Evolutionary conservation across 139 green algal species (phyloP).

Genomic region (Gonium pectorale): DNA sequence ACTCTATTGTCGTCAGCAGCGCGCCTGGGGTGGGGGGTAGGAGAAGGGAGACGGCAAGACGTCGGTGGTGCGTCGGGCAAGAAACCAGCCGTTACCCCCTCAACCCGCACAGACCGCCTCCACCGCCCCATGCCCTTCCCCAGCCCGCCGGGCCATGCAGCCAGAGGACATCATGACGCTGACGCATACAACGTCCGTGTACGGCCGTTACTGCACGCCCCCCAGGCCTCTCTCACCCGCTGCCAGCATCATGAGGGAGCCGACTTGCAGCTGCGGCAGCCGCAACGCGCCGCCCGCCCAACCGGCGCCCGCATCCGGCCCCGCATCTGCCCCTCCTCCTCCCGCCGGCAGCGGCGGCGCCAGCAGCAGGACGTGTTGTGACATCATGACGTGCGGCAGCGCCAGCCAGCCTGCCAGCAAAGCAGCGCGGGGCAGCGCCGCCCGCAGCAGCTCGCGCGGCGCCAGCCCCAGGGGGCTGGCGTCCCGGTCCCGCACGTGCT

Average conservation of each 20-base stretch:
- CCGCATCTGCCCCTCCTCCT: background rate
- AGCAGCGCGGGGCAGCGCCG: background rate
- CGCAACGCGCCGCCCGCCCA: background rate
- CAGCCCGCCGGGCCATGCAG: too few relatives aligned
- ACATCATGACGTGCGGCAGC: conserved; percentile 7
- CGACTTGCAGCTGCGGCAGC: conserved; percentile 8
- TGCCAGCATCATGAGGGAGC: background rate
- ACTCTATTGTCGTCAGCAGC: conserved; percentile 3
- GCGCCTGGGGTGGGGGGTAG: background rate
- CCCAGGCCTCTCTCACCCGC: conserved; percentile 15
- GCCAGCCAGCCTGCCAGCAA: background rate
- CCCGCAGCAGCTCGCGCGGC: background rate
- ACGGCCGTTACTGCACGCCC: too few relatives aligned
- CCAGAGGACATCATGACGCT: too few relatives aligned
- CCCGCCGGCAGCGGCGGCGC: background rate
- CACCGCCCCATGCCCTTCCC: too few relatives aligned
- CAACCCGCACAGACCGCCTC: too few relatives aligned
- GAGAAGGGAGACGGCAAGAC: background rate
- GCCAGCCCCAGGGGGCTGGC: conserved; percentile 2
- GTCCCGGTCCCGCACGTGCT: conserved; percentile 20
- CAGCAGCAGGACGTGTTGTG: conserved; percentile 21
- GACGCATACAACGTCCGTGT: too few relatives aligned
- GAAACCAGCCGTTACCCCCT: too few relatives aligned
- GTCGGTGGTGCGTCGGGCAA: background rate
- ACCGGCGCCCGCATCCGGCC: background rate